phyloP scores from a whole-genome alignment of 169 alveolate species.

The Perkinsus olseni region DNA sequence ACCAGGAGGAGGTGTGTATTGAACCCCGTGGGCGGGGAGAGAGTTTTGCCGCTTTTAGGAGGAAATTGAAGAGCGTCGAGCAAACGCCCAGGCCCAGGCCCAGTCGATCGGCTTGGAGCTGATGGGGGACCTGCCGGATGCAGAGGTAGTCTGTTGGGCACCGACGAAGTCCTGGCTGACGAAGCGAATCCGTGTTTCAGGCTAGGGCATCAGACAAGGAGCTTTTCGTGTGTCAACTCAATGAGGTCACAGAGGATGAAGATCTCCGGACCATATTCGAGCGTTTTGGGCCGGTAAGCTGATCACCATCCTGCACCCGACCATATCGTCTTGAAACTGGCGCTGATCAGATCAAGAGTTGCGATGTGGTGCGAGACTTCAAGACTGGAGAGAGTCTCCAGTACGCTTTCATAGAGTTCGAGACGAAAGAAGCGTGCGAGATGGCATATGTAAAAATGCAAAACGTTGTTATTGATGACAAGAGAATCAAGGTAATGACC shows the following conservation, averaged over 20 bases:
- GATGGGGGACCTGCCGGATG: conserved; percentile 96
- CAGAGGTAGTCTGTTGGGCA: conserved; percentile 59
- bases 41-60: not conserved
- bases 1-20: conserved; percentile 28
- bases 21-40: not conserved
- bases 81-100: conserved; percentile 78
- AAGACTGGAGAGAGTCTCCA: conserved; percentile 94
- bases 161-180: not conserved
- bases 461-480: conserved; percentile 89
- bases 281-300: conserved; percentile 27
- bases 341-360: conserved; percentile 81
- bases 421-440: conserved; percentile 84
- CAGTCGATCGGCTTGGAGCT: conserved; percentile 91
- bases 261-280: conserved; percentile 89
- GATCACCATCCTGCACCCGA: not conserved
- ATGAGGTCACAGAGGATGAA: conserved; percentile 91
- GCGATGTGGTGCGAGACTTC: conserved; percentile 93
- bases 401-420: conserved; percentile 96
- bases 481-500: conserved; percentile 49
- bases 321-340: not conserved
- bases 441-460: conserved; percentile 95
- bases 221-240: conserved; percentile 92
- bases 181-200: not conserved
- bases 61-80: conserved; percentile 48
- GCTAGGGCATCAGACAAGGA: conserved; percentile 94